Evolutionary conservation across 1,284 basidiomycete species (phyloP), one percentile per base, ranked within the genome.

Genomic region (Xerocomus nothofagi): DNA sequence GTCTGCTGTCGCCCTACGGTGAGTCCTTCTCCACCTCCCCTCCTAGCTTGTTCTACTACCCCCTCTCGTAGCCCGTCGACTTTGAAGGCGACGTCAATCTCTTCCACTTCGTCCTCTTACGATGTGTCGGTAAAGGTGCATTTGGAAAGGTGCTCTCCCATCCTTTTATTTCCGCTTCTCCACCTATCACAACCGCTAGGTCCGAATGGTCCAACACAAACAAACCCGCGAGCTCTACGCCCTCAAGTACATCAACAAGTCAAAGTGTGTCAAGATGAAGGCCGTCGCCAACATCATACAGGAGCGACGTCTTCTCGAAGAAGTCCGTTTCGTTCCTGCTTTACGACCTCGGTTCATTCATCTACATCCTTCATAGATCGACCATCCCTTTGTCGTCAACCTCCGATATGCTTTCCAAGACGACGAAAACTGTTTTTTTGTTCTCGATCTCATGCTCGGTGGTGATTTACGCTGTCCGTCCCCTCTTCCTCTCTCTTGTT

Each of bases 401-500:
- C 66, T 99, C 67, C 86, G 96, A 42, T 98, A 98, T 69, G 96
- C 96, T 15, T 99, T 99, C 69, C 96, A 99, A 69, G 96, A 99
- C 67, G 96, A 98, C 65, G 96, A 98, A 68, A 98, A 99, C 69
- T 94, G 96, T 63, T 99, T 99, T 78, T 98, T 98, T 68, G 96
- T 98, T 15, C 73, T 99, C 57, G 96, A 99, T 73, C 79, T 98
- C 49, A 99, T 99, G 96, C 79, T 99, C 9, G 96, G 96, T 9
- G 96, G 96, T 18, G 96, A 98, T 71, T 75, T 99, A 54, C 81
- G 96, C 57, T 99, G 92, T 94, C 67, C 60, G 88, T 76, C 69
- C 63, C 49, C 21, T 54, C 33, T 36, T 37, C 21, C 32, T 44
- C 32, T 12, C 67, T 44, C 5, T 3, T 42, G 3, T 68, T 38